Evolutionary conservation across 768 basidiomycete genomes (phyloP), one percentile per base, ranked within the genome.

Genomic region (Agaricus subrufescens): DNA sequence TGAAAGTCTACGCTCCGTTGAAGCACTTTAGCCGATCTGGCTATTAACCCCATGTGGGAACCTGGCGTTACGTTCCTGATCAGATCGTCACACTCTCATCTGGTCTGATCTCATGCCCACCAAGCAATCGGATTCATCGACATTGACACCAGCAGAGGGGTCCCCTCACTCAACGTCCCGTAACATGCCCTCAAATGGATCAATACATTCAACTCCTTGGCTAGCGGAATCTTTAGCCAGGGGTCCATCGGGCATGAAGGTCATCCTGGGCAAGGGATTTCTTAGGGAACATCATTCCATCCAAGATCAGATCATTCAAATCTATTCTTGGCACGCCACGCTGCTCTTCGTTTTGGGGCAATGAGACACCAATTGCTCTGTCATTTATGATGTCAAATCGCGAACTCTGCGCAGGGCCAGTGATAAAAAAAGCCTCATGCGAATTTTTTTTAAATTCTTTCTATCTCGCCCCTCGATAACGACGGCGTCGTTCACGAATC

Each of bases 31-130:
- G 12, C 55, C 48, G 31, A 50, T 56, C 39, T 43, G 46, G n/a
- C 23, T 42, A 39, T 19, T 48, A 34, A 34, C 55, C 11, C 54
- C 55, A 50, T 49, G 48, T 56, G 55, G 55, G 11, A 19, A 3
- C 55, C 55, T 56, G 38, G 47, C 46, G 47, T 56, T 56, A 56
- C 47, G 55, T 56, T 56, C 55, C 55, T 56, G 55, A 56, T 56
- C 55, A 56, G 55, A 56, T 56, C 55, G 49, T 56, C 49, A 50
- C 55, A 29, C 8, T 34, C 34, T 34, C 34, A 34, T 56, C 55
- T 49, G 55, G 37, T 50, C 29, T 56, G 44, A 26, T 29, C 38
- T 39, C 39, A 50, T 56, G 19, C 19, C 48, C 30, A 27, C 25
- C n/a, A 14, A 12, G 11, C 39, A 14, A 40, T 34, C 23, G 31